Evolutionary conservation across 2,329 filamentous ascomycete genomes (phyloP), one percentile per base, ranked within the genome.

Genomic region (Emmonsia crescens): DNA sequence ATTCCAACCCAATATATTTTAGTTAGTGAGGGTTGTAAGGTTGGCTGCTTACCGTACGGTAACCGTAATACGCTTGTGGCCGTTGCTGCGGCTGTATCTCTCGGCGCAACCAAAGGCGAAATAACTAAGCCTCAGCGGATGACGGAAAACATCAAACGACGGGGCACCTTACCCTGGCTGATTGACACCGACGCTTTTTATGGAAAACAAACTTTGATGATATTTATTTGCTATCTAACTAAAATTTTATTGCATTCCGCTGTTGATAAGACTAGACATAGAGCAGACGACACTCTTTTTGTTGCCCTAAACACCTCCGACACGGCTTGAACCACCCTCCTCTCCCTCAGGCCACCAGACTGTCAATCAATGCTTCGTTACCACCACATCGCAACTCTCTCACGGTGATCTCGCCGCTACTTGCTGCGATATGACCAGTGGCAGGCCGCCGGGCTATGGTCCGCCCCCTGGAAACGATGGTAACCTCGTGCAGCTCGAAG

Each of bases 361-460:
- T 27, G 16, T 51, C 46, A 10, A 44, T 75, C 73, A 72, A 76
- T 76, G 74, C 73, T 71, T 73, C 71, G 71, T 69, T 70, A 71
- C 67, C 68, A 67, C 62, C 62, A 57, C 63, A 56, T 44, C 66
- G 49, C 40, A 59, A 16, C 51, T 27, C 51, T 38, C 10, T 63
- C 68, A 72, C 70, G 68, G 64, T 65, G 64, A 64, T 70, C 29
- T 60, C 36, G 55, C 63, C 62, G 61, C 61, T 60, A 51, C 46
- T 68, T 65, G 66, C 66, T 70, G 67, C 70, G 74, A 70, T 72
- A 77, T 77, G 76, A 74, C 75, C 74, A 76, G 74, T 70, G 81
- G 81, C 73, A 80, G 82, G 78, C 81, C 81, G 71, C 77, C 78
- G 70, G 78, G 77, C 73, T 75, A 75, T 73, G 76, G 77, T 72